Conservation (phyloP, 2,329 filamentous ascomycete genomes). For the Teratosphaeria epicoccoides region DNA sequence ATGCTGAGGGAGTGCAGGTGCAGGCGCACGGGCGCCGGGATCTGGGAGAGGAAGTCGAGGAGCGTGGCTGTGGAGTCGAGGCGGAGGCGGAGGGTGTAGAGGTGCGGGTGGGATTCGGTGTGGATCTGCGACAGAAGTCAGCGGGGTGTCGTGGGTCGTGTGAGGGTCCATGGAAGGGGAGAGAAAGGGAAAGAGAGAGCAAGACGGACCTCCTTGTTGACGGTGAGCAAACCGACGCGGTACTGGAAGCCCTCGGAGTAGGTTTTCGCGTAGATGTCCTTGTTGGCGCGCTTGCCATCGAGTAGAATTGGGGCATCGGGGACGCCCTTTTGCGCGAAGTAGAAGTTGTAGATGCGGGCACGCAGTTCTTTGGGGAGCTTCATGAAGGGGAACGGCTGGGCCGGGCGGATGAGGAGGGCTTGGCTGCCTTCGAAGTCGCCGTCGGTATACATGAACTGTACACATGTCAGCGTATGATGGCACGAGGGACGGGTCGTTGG, state of each 20-base stretch:
- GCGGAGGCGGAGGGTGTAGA: constrained; percentile 23
- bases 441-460: constrained; percentile 13
- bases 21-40: constrained; percentile 11
- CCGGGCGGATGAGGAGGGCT: constrained; percentile 26
- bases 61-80: constrained; percentile 25
- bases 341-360: constrained; percentile 20
- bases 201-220: constrained; percentile 23
- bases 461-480: constrained; percentile 5
- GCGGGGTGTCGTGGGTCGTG: not conserved
- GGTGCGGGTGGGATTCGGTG: constrained; percentile 18
- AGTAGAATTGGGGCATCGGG: constrained; percentile 20
- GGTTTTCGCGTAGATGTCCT: constrained; percentile 22
- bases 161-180: not conserved
- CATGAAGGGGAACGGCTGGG: constrained; percentile 25
- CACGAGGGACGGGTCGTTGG: not conserved
- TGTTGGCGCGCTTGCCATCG: constrained; percentile 20
- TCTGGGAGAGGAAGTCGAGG: constrained; percentile 23
- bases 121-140: constrained; percentile 14
- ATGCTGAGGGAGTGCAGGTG: constrained; percentile 19
- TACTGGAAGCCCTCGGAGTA: constrained; percentile 23
- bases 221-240: constrained; percentile 22
- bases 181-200: not conserved
- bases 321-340: constrained; percentile 21
- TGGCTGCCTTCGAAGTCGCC: constrained; percentile 24
- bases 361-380: constrained; percentile 21